These are phyloP conservation scores for Lactarius evosmus DNA, from an alignment of 768 basidiomycete species.

Conservation along the genomic window DNA sequence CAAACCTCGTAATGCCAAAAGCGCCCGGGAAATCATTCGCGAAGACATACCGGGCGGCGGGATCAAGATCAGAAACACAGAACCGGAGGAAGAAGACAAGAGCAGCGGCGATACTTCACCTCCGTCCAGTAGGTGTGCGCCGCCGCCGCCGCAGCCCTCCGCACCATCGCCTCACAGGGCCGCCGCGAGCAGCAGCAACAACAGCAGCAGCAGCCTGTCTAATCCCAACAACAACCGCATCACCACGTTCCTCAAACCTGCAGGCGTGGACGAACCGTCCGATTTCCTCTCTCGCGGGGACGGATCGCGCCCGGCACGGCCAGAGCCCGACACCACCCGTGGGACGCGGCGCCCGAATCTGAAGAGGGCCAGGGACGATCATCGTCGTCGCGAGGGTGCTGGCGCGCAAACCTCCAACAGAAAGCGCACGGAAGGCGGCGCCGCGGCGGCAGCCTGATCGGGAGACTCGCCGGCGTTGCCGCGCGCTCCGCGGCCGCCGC, in stretches of 20 bases:
- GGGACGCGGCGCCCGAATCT: conserved; percentile 12
- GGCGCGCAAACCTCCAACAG: conserved; percentile 7
- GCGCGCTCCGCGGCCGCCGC: conserved; percentile 21
- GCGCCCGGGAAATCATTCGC: conserved; percentile 19
- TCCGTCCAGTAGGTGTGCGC: background rate
- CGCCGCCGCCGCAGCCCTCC: background rate
- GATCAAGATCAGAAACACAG: conserved; percentile 5
- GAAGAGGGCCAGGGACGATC: conserved; percentile 24
- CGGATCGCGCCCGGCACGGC: conserved; percentile 12
- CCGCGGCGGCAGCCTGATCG: conserved; percentile 18
- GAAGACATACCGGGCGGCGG: conserved; percentile 8
- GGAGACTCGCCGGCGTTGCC: background rate
- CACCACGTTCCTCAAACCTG: conserved; percentile 21
- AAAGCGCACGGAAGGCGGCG: conserved; percentile 24
- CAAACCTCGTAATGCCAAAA: conserved; percentile 16
- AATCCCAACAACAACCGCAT: background rate
- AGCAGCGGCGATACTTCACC: conserved; percentile 2
- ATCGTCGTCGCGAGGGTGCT: background rate
- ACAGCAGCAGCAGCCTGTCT: background rate
- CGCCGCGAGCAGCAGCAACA: background rate
- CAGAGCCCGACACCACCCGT: background rate
- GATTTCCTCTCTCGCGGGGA: conserved; percentile 7
- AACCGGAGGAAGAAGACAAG: conserved; percentile 1
- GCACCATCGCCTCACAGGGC: background rate
- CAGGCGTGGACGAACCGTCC: conserved; percentile 22